Conservation (phyloP, 495 filamentous ascomycete species). For the Penicillium goetzii region DNA sequence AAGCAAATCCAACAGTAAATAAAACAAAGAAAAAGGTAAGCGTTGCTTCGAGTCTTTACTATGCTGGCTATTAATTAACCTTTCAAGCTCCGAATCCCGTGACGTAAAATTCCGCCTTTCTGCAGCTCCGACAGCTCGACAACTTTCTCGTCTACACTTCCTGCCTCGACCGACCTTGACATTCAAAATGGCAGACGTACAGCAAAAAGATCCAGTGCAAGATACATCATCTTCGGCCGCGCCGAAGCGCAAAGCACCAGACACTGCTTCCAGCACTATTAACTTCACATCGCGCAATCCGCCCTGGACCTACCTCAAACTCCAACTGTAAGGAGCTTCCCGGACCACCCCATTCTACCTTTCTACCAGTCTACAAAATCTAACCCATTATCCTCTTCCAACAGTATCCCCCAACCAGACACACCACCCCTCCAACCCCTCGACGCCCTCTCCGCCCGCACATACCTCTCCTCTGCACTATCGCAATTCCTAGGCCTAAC, state of each 20-base stretch:
- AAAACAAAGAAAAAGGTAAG: neutral
- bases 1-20: neutral
- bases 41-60: neutral
- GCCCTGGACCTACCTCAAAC: slow-evolving; percentile 55
- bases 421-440: slow-evolving; percentile 44
- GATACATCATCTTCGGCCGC: slow-evolving; percentile 13
- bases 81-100: slow-evolving; percentile 27
- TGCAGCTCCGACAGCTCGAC: slow-evolving; percentile 4
- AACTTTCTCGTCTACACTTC: slow-evolving; percentile 6
- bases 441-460: slow-evolving; percentile 74
- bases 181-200: slow-evolving; percentile 11
- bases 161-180: neutral
- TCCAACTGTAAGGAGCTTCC: slow-evolving; percentile 42
- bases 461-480: slow-evolving; percentile 73
- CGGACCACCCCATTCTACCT: neutral
- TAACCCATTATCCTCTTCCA: neutral
- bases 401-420: slow-evolving; percentile 41
- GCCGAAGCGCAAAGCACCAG: slow-evolving; percentile 39
- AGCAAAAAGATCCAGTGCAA: slow-evolving; percentile 4
- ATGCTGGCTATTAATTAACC: neutral
- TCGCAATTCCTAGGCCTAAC: slow-evolving; percentile 79
- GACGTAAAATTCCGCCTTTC: slow-evolving; percentile 28
- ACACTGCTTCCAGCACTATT: slow-evolving; percentile 27
- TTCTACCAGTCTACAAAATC: neutral
- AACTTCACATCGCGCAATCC: slow-evolving; percentile 52